These are phyloP conservation scores for Aspergillus diversus DNA, from an alignment of 495 filamentous ascomycete species.

Conservation along the genomic window DNA sequence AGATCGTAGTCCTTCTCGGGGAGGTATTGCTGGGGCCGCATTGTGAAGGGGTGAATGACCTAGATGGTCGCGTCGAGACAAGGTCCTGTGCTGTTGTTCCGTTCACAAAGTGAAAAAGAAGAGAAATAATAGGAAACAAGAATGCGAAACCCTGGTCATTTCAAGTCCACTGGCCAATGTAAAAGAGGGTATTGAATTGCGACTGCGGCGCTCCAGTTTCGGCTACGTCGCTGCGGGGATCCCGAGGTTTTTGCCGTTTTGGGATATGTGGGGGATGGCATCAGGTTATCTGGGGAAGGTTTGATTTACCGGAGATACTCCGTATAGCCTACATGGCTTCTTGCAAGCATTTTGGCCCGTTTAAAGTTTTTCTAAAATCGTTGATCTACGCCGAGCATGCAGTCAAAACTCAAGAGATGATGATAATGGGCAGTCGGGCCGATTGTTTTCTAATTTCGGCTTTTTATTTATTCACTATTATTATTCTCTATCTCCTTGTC, in stretches of 20 bases:
- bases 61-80: neutral
- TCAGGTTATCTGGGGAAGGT: neutral
- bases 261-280: neutral
- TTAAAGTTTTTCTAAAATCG: neutral
- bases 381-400: no score
- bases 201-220: neutral
- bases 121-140: neutral
- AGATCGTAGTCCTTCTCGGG: constrained; percentile 23
- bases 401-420: no score
- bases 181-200: neutral
- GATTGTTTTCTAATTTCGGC: no score
- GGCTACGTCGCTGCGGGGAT: constrained; percentile 18
- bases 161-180: neutral
- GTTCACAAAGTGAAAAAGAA: neutral
- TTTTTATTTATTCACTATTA: no score
- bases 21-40: constrained; percentile 19
- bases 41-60: neutral
- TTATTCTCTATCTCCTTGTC: no score
- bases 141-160: neutral
- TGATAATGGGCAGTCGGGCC: no score
- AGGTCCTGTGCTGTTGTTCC: neutral
- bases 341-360: neutral
- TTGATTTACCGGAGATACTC: neutral
- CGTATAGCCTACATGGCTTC: constrained; percentile 2
- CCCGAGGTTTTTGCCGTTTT: constrained; percentile 17